Evolutionary conservation across 108 stramenopile genomes (phyloP).

Genomic region (Nitzschia sp.): DNA sequence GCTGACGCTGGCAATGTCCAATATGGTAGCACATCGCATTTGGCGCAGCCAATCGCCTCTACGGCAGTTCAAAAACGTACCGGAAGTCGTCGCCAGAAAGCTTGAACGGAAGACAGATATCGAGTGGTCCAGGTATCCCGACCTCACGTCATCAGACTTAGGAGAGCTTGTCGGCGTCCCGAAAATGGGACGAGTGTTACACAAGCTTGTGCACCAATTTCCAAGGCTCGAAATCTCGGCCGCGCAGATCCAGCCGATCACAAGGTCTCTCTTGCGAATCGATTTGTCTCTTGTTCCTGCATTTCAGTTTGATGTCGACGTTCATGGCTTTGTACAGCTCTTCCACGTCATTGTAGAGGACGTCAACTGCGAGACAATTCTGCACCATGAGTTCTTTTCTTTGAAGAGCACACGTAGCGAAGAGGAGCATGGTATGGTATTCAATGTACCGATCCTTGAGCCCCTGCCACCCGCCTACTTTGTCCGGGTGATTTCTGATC

Average conservation of each 20-base stretch:
- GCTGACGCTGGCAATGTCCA: slow-evolving; percentile 88
- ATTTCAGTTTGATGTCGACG: slow-evolving; percentile 89
- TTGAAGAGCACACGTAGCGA: slow-evolving; percentile 75
- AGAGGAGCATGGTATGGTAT: slow-evolving; percentile 89
- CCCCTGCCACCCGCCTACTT: slow-evolving; percentile 98
- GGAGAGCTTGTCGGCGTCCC: slow-evolving; percentile 98
- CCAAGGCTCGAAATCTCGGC: slow-evolving; percentile 88
- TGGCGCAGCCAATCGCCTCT: slow-evolving; percentile 97
- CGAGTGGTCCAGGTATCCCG: slow-evolving; percentile 93
- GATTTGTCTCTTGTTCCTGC: slow-evolving; percentile 92
- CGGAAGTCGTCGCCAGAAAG: slow-evolving; percentile 91
- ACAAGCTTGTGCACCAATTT: slow-evolving; percentile 97
- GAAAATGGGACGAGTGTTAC: slow-evolving; percentile 95
- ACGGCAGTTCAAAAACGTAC: slow-evolving; percentile 93
- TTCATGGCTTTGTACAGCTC: slow-evolving; percentile 91
- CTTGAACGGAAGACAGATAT: slow-evolving; percentile 96
- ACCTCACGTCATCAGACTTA: slow-evolving; percentile 94
- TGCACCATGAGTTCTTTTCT: slow-evolving; percentile 94
- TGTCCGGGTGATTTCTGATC: slow-evolving; percentile 91
- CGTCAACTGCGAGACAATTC: slow-evolving; percentile 92
- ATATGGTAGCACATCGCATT: slow-evolving; percentile 94
- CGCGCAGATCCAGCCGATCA: slow-evolving; percentile 96
- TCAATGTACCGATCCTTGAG: slow-evolving; percentile 94
- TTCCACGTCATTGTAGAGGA: slow-evolving; percentile 98
- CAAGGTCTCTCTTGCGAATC: slow-evolving; percentile 92